Base-by-base conservation (phyloP, 164 flowering plant genomes). In the Hamamelis virginiana region DNA sequence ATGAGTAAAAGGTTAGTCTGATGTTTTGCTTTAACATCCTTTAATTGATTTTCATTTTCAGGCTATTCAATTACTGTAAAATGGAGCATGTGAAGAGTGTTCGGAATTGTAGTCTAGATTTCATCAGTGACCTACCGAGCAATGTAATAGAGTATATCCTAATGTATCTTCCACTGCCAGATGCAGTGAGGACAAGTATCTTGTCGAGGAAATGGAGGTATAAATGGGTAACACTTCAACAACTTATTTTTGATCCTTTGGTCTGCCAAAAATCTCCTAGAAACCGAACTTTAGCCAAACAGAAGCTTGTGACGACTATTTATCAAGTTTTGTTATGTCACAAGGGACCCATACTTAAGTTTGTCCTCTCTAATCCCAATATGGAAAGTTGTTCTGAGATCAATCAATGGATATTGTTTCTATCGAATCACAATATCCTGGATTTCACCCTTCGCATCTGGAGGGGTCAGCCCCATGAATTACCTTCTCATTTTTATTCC, bases 321-420 rank as follows among this genome's bases (percentile, higher is more conserved):
- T 53, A 53, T 47, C 65, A 65, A 26, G 62, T 75, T 9, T 41
- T 75, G 0, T 41, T 59, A 23, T 71, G 26, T 22, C 78, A 75
- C 48, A n/a, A 59, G 1, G 71, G 74, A 14, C 74, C 71, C 2
- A 28, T 75, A 3, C 33, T 55, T 5, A 70, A 57, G 28, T 67
- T 75, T 25, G 21, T 21, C 8, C 67, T 75, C 22, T 58, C 47
- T 12, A 43, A 18, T 53, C 23, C 58, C 5, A 18, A 66, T 50
- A 62, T 70, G 3, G 52, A 18, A 18, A 51, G 38, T 12, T 70
- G 51, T n/a, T 68, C 74, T 1, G 74, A 71, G 23, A 62, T 75
- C 16, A 53, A 53, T 22, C 19, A 53, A n/a, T 1, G n/a, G n/a
- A n/a, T 53, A 18, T 8, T 53, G n/a, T 53, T 10, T 53, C 22